Percentiles rank a stretch among this genome's conserved stretches.
Evolutionary conservation across 768 basidiomycete species (phyloP).

Genomic region (Erythrobasidium yunnanense): DNA sequence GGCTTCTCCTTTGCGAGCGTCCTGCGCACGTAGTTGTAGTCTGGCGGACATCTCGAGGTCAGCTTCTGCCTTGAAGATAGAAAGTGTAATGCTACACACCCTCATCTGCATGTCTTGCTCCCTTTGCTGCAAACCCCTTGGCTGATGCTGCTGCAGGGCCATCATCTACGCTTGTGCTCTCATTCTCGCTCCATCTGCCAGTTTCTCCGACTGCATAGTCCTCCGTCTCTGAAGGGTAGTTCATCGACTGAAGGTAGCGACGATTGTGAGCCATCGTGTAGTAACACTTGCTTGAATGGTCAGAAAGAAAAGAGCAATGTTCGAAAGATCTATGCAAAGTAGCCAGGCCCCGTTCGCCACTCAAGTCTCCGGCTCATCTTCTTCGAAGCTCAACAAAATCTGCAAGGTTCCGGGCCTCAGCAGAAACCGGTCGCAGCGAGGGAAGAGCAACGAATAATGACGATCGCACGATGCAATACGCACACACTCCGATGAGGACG

Average conservation of each 20-base stretch:
- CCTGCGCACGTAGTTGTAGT: conserved; percentile 41
- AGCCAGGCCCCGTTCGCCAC: too few relatives aligned
- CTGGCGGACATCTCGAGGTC: neutral
- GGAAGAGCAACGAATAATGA: too few relatives aligned
- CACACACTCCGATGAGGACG: too few relatives aligned
- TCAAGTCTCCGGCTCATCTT: too few relatives aligned
- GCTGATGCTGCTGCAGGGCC: too few relatives aligned
- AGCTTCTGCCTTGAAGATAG: neutral
- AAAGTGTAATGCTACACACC: neutral
- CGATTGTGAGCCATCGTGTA: neutral
- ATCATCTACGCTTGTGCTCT: neutral
- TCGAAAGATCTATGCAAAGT: too few relatives aligned
- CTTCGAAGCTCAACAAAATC: too few relatives aligned
- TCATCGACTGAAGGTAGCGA: neutral
- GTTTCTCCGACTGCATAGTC: neutral
- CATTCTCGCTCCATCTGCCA: neutral
- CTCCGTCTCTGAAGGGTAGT: neutral
- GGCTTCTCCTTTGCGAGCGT: conserved; percentile 45
- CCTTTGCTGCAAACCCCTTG: neutral
- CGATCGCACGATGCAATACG: too few relatives aligned
- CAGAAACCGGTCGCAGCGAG: too few relatives aligned
- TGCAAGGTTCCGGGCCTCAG: too few relatives aligned
- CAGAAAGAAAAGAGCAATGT: neutral
- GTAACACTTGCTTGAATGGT: neutral
- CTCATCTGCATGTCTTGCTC: neutral